Conservation (phyloP, 2,329 filamentous ascomycete genomes). For the Verticillium nonalfalfae region DNA sequence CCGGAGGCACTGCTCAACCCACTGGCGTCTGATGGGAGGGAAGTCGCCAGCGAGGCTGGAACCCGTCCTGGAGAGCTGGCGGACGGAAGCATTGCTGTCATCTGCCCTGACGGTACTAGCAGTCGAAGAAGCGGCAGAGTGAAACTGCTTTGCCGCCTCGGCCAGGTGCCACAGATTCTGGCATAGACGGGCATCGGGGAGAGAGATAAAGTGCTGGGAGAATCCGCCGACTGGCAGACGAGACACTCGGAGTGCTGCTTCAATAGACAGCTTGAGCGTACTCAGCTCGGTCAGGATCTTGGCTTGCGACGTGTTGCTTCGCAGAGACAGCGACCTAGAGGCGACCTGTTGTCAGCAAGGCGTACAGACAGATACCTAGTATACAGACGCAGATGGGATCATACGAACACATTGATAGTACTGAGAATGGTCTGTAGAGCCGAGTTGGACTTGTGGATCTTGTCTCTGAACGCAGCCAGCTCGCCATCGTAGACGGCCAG, state of each 20-base stretch:
- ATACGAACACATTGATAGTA: conserved; percentile 15
- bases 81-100: conserved; percentile 4
- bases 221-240: conserved; percentile 7
- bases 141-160: conserved; percentile 16
- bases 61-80: not conserved
- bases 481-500: conserved; percentile 12
- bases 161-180: conserved; percentile 15
- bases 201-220: not conserved
- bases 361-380: not conserved
- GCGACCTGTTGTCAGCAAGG: not conserved
- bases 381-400: not conserved
- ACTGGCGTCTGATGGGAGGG: conserved; percentile 9
- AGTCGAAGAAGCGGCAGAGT: conserved; percentile 16
- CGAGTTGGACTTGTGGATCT: conserved; percentile 17
- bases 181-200: conserved; percentile 7
- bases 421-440: conserved; percentile 19
- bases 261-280: conserved; percentile 13
- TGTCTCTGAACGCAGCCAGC: conserved; percentile 14
- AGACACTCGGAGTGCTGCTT: conserved; percentile 13
- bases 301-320: conserved; percentile 11
- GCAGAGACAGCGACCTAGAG: conserved; percentile 10
- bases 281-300: conserved; percentile 12
- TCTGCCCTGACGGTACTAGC: conserved; percentile 9
- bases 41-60: conserved; percentile 9
- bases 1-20: conserved; percentile 11